Evolutionary conservation across 2,329 filamentous ascomycete genomes (phyloP).

Genomic region (Fusarium penzigii): DNA sequence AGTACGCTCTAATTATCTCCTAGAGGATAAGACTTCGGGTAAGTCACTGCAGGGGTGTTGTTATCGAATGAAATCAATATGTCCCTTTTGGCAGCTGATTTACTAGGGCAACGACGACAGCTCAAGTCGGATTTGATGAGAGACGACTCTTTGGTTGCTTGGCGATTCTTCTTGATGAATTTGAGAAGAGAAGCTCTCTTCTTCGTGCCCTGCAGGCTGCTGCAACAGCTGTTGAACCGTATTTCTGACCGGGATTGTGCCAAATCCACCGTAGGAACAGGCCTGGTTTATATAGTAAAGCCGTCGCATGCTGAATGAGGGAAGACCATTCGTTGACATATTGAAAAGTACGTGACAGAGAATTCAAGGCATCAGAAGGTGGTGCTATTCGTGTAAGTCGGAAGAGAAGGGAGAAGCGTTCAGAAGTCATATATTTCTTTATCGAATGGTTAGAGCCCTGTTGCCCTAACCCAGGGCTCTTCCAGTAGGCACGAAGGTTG

Average conservation of each 20-base stretch:
- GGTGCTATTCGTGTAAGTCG: slow-evolving; percentile 2
- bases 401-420: slow-evolving; percentile 4
- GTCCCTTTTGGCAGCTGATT: background rate
- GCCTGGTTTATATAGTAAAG: background rate
- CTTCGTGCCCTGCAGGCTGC: background rate
- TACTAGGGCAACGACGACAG: background rate
- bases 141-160: background rate
- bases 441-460: background rate
- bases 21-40: too few relatives aligned
- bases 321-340: background rate
- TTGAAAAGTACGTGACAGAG: background rate
- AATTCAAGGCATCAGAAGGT: background rate
- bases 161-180: background rate
- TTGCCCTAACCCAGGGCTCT: background rate
- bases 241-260: slow-evolving; percentile 1
- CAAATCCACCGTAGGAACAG: slow-evolving; percentile 8
- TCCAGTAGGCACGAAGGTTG: slow-evolving; percentile 4
- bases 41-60: too few relatives aligned
- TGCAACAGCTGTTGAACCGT: background rate
- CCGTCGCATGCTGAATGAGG: slow-evolving; percentile 1
- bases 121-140: background rate
- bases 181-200: background rate
- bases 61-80: background rate
- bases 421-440: slow-evolving; percentile 7
- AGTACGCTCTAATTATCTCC: too few relatives aligned